Evolutionary conservation across 1,284 basidiomycete species (phyloP).

Genomic region (Earliella scabrosa): DNA sequence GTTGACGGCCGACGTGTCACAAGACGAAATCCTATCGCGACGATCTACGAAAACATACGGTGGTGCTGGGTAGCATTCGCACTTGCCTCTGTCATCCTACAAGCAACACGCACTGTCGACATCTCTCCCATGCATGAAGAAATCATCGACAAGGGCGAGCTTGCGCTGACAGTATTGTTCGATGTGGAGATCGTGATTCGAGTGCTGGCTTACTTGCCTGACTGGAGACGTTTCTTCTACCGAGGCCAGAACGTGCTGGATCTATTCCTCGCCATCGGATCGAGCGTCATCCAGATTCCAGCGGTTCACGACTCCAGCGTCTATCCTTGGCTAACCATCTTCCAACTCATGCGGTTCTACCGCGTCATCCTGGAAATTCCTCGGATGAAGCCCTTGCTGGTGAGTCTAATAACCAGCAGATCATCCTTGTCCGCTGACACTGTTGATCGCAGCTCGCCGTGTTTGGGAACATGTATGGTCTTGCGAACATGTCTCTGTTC

Average conservation of each 20-base stretch:
- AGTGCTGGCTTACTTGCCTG: slow-evolving; percentile 74
- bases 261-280: slow-evolving; percentile 78
- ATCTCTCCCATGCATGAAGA: slow-evolving; percentile 50
- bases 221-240: slow-evolving; percentile 82
- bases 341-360: slow-evolving; percentile 92
- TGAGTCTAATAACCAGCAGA: too few relatives aligned
- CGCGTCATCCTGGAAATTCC: slow-evolving; percentile 91
- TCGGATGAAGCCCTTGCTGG: slow-evolving; percentile 81
- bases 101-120: slow-evolving; percentile 75
- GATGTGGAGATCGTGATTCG: slow-evolving; percentile 89
- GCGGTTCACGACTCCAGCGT: slow-evolving; percentile 64
- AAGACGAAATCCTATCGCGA: slow-evolving; percentile 53
- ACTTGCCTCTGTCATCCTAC: slow-evolving; percentile 73
- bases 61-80: slow-evolving; percentile 84
- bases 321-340: slow-evolving; percentile 92
- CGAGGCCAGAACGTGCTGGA: slow-evolving; percentile 81
- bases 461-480: slow-evolving; percentile 91
- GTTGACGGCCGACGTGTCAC: slow-evolving; percentile 48
- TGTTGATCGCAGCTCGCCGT: slow-evolving; percentile 67
- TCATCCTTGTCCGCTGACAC: too few relatives aligned
- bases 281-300: slow-evolving; percentile 88
- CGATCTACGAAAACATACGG: slow-evolving; percentile 62
- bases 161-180: slow-evolving; percentile 85
- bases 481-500: slow-evolving; percentile 95
- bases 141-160: slow-evolving; percentile 70